Evolutionary conservation across 768 basidiomycete species (phyloP).

Genomic region (Pleurotus pulmonarius): DNA sequence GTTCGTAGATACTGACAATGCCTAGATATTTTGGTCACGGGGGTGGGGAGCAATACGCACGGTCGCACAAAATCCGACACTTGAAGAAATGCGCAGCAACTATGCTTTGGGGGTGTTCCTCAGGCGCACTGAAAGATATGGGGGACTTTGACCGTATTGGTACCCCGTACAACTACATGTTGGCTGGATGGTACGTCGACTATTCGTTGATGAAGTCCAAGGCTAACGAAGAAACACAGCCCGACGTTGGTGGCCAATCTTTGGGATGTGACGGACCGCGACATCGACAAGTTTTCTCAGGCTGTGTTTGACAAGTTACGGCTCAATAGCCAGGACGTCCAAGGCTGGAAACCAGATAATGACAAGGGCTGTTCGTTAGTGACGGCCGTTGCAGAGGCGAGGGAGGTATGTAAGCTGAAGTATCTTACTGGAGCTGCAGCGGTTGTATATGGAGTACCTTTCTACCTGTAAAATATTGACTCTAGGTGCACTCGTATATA

Average conservation of each 20-base stretch:
- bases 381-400: conserved; percentile 72
- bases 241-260: conserved; percentile 92
- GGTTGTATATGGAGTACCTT: conserved; percentile 94
- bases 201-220: neutral
- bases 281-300: conserved; percentile 91
- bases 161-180: conserved; percentile 92
- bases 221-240: conserved; percentile 32
- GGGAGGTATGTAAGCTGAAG: conserved; percentile 82
- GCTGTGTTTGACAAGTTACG: conserved; percentile 74
- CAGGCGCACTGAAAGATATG: conserved; percentile 82
- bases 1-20: neutral
- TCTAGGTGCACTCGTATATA: too few relatives aligned
- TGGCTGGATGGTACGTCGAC: conserved; percentile 90
- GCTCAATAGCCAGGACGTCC: conserved; percentile 36
- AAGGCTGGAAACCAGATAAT: conserved; percentile 15
- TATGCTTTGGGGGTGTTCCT: conserved; percentile 99
- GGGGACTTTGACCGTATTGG: conserved; percentile 93
- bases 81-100: conserved; percentile 85
- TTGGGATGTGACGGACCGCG: conserved; percentile 98
- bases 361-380: conserved; percentile 46
- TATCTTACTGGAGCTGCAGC: conserved; percentile 95
- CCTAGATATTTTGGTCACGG: conserved; percentile 95
- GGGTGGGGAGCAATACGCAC: conserved; percentile 91
- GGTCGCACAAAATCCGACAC: conserved; percentile 80
- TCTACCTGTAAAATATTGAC: conserved; percentile 50